phyloP scores from a whole-genome alignment of 345 rosid genomes.

The Fremontodendron californicum region DNA sequence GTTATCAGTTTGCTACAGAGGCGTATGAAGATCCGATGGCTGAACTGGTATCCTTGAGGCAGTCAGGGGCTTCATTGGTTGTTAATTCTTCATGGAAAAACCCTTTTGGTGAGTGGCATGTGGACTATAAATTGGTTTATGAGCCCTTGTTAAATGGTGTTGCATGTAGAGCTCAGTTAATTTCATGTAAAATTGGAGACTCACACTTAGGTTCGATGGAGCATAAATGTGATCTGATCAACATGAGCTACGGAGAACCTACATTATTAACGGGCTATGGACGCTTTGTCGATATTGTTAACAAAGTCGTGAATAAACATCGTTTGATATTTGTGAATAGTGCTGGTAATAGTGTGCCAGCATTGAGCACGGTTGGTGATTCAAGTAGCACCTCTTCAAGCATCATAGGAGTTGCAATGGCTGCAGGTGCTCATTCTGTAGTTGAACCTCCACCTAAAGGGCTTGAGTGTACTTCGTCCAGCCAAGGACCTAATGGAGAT shows the following conservation, averaged over 20 bases:
- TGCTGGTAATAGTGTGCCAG: conserved; percentile 98
- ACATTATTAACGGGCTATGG: conserved; percentile 86
- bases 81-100: no score
- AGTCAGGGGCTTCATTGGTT: no score
- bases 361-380: conserved; percentile 91
- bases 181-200: conserved; percentile 98
- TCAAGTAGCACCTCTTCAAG: conserved; percentile 95
- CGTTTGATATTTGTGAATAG: conserved; percentile 83
- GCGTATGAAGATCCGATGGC: no score
- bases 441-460: conserved; percentile 91
- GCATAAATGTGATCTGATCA: conserved; percentile 97
- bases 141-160: conserved; percentile 87
- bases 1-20: no score
- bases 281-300: conserved; percentile 88
- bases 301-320: conserved; percentile 86
- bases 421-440: conserved; percentile 83
- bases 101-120: no score
- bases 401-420: conserved; percentile 94
- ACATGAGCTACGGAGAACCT: conserved; percentile 95
- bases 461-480: conserved; percentile 95
- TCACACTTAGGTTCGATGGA: conserved; percentile 92
- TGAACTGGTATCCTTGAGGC: no score
- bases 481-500: conserved; percentile 97
- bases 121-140: no score
- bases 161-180: conserved; percentile 93